A percentile compares a stretch with the other conserved stretches of the same genome.
These are phyloP conservation scores for Pseudonitzschia pungens DNA, from an alignment of 108 stramenopile species.

Conservation along the genomic window DNA sequence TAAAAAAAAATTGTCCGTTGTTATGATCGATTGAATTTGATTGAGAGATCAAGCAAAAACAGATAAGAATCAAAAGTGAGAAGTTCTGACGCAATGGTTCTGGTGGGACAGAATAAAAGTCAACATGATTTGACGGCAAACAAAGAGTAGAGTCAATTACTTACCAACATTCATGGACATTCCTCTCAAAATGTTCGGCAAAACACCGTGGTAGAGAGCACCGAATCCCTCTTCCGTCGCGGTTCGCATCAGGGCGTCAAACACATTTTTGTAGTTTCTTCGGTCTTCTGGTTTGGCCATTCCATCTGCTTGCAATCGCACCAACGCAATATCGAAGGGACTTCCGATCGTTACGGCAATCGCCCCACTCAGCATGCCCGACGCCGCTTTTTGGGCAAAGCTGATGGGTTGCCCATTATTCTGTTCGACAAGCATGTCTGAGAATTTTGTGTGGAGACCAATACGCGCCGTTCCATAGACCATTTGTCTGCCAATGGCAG, in stretches of 20 bases:
- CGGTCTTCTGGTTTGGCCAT: constrained; percentile 89
- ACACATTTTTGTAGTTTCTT: constrained; percentile 97
- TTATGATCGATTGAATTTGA: too few species aligned
- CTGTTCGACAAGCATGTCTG: constrained; percentile 74
- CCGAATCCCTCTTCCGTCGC: constrained; percentile 91
- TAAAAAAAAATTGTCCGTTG: too few species aligned
- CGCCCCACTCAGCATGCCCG: constrained; percentile 92
- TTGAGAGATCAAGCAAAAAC: not conserved
- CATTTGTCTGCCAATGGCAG: constrained; percentile 95
- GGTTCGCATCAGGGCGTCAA: constrained; percentile 91
- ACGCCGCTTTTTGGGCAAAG: constrained; percentile 85
- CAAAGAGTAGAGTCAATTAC: not conserved
- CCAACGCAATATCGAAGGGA: constrained; percentile 97
- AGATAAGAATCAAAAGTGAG: not conserved
- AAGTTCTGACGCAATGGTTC: not conserved
- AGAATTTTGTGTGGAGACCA: constrained; percentile 95
- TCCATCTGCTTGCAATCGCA: constrained; percentile 94
- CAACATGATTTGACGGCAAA: not conserved
- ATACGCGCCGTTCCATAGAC: constrained; percentile 99
- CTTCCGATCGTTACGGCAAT: constrained; percentile 97
- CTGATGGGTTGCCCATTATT: constrained; percentile 87
- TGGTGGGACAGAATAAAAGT: not conserved
- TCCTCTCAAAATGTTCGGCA: constrained; percentile 94
- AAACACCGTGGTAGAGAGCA: constrained; percentile 92
- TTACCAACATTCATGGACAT: constrained; percentile 97